Conservation (phyloP, 2,329 filamentous ascomycete genomes). For the Ceratocystis ficicola region DNA sequence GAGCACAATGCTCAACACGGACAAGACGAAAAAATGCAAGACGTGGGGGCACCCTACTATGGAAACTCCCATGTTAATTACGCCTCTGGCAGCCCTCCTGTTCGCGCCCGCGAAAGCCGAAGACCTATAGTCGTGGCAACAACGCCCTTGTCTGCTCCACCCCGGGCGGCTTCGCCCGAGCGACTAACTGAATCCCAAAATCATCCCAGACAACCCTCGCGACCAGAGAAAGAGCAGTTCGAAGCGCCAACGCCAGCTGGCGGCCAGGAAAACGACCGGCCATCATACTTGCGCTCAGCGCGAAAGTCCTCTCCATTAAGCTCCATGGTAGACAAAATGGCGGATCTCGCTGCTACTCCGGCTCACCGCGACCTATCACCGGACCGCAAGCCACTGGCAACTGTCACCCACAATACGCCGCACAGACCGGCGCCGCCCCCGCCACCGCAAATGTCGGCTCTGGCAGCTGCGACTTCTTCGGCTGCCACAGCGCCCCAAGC, state of each 20-base stretch:
- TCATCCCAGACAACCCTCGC: slow-evolving; percentile 23
- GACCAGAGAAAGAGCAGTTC: neutral
- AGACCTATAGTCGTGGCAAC: slow-evolving; percentile 23
- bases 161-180: slow-evolving; percentile 38
- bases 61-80: slow-evolving; percentile 33
- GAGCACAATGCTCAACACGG: slow-evolving; percentile 34
- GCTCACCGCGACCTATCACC: slow-evolving; percentile 34
- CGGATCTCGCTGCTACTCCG: slow-evolving; percentile 12
- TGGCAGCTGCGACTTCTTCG: slow-evolving; percentile 78
- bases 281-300: slow-evolving; percentile 46
- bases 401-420: slow-evolving; percentile 55
- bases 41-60: slow-evolving; percentile 36
- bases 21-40: slow-evolving; percentile 25
- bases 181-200: slow-evolving; percentile 17
- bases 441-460: slow-evolving; percentile 88
- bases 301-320: slow-evolving; percentile 16
- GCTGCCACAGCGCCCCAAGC: slow-evolving; percentile 35
- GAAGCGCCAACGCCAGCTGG: slow-evolving; percentile 35
- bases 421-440: slow-evolving; percentile 66
- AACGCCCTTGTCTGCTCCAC: slow-evolving; percentile 47
- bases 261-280: slow-evolving; percentile 77
- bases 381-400: slow-evolving; percentile 43
- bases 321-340: slow-evolving; percentile 14
- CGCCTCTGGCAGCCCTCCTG: slow-evolving; percentile 45
- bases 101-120: slow-evolving; percentile 34